Percentiles rank a stretch among this genome's conserved stretches.
Evolutionary conservation across 805 yeast genomes (phyloP).

Genomic region (Spathaspora passalidarum): DNA sequence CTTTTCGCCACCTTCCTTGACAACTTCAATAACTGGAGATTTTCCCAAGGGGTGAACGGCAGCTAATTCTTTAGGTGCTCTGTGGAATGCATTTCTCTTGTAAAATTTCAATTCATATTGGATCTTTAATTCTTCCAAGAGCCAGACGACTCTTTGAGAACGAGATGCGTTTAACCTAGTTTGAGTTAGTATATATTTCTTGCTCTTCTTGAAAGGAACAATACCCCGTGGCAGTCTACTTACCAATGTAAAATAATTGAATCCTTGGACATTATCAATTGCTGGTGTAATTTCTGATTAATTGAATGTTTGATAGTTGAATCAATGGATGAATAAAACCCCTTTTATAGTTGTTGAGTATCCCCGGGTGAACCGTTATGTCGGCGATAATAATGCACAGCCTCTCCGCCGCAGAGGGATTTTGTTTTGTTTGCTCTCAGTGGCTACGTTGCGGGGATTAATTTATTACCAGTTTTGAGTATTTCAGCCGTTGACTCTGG

Average conservation of each 20-base stretch:
- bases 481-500: too few species aligned
- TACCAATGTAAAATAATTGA: not conserved
- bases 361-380: too few species aligned
- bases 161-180: constrained; percentile 24
- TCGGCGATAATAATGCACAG: too few species aligned
- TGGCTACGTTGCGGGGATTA: too few species aligned
- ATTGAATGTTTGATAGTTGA: too few species aligned
- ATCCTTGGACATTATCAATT: not conserved
- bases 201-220: not conserved
- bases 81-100: constrained; percentile 18
- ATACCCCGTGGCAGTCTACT: not conserved
- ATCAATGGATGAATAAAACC: too few species aligned
- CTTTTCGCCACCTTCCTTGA: constrained; percentile 17
- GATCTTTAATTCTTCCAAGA: constrained; percentile 32
- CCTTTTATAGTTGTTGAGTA: too few species aligned
- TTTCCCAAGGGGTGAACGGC: constrained; percentile 36
- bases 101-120: constrained; percentile 32
- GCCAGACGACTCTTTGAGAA: constrained; percentile 36
- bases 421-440: too few species aligned
- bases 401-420: too few species aligned
- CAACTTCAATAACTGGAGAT: constrained; percentile 31
- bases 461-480: too few species aligned
- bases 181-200: not conserved
- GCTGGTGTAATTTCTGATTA: not conserved
- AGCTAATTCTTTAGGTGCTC: constrained; percentile 33